Evolutionary conservation across 2,329 filamentous ascomycete genomes (phyloP).

Genomic region (Trichoderma guizhouense): DNA sequence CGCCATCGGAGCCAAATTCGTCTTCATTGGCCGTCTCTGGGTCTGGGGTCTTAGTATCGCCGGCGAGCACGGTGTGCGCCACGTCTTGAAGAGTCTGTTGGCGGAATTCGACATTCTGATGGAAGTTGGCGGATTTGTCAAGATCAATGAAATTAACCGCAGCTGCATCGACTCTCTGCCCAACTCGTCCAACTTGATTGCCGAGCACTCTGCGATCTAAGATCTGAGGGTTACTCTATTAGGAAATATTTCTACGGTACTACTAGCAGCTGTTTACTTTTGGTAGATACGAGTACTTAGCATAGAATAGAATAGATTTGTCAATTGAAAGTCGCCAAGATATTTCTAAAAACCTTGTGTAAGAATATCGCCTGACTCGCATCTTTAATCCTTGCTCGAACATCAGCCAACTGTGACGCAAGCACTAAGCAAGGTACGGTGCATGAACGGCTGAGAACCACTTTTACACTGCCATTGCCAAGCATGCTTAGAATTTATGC

Average conservation of each 20-base stretch:
- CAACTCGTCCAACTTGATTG: conserved; percentile 13
- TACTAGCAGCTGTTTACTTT: background rate
- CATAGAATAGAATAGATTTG: background rate
- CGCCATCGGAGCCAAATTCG: conserved; percentile 54
- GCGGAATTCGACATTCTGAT: conserved; percentile 18
- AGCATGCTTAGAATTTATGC: background rate
- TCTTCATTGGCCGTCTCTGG: conserved; percentile 58
- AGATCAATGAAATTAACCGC: background rate
- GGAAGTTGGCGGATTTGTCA: conserved; percentile 8
- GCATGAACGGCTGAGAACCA: background rate
- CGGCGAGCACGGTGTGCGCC: conserved; percentile 12
- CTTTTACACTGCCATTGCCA: background rate
- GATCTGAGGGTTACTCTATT: background rate
- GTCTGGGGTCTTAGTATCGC: conserved; percentile 32
- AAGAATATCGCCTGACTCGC: background rate
- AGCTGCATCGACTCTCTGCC: conserved; percentile 9
- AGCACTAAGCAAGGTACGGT: background rate
- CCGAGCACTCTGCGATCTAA: conserved; percentile 1
- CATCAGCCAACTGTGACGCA: background rate
- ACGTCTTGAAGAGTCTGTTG: conserved; percentile 11
- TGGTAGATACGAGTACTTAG: background rate
- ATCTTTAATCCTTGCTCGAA: background rate
- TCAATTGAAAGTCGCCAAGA: background rate
- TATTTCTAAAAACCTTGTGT: background rate
- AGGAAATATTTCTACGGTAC: background rate